Percentiles rank a stretch among this genome's conserved stretches.
phyloP scores from a whole-genome alignment of 352 stramenopile genomes.

The Thraustotheca clavata region DNA sequence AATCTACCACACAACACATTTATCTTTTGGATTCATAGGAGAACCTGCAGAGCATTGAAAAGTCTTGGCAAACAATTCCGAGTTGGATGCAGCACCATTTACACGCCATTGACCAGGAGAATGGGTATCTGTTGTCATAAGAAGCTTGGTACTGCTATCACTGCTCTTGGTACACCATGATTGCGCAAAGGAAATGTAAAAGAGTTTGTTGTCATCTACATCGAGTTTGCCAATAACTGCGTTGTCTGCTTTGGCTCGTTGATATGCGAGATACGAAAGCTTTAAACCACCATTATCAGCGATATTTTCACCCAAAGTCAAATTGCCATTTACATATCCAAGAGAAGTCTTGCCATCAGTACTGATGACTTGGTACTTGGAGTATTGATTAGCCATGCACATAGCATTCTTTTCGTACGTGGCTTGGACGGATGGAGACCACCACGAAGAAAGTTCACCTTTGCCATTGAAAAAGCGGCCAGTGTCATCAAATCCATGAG shows the following conservation, averaged over 20 bases:
- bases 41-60: conserved; percentile 49
- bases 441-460: conserved; percentile 89
- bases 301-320: conserved; percentile 91
- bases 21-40: conserved; percentile 57
- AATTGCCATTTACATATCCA: conserved; percentile 76
- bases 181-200: conserved; percentile 62
- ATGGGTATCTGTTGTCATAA: conserved; percentile 46
- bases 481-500: conserved; percentile 91
- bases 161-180: conserved; percentile 54
- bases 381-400: conserved; percentile 55
- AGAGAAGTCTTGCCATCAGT: conserved; percentile 31
- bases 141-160: conserved; percentile 34
- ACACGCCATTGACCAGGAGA: conserved; percentile 57
- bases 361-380: conserved; percentile 36
- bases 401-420: conserved; percentile 46
- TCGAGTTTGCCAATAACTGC: conserved; percentile 12
- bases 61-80: conserved; percentile 44
- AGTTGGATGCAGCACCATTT: conserved; percentile 57
- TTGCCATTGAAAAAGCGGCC: conserved; percentile 78
- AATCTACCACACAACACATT: conserved; percentile 73
- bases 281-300: conserved; percentile 84
- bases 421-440: conserved; percentile 48
- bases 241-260: conserved; percentile 34
- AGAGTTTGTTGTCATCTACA: conserved; percentile 39
- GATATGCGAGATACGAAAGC: conserved; percentile 76